phyloP scores from a whole-genome alignment of 1,139 yeast genomes.

The Suhomyces chickasaworum region DNA sequence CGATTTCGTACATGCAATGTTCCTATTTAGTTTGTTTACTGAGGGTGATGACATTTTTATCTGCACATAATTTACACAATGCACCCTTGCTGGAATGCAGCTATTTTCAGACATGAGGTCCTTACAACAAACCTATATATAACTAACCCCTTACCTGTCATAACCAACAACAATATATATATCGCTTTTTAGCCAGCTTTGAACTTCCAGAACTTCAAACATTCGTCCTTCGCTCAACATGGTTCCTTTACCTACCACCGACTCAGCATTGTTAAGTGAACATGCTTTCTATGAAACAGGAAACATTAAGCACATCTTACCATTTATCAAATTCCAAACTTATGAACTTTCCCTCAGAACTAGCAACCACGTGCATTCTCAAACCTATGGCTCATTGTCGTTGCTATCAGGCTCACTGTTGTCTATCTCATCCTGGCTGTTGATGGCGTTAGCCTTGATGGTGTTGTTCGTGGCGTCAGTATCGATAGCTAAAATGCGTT shows the following conservation, averaged over 20 bases:
- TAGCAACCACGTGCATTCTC: conserved; percentile 9
- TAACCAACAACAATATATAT: background rate
- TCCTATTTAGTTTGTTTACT: background rate
- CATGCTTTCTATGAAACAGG: conserved; percentile 35
- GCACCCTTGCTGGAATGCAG: background rate
- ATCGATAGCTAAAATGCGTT: background rate
- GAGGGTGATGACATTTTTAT: background rate
- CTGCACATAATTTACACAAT: background rate
- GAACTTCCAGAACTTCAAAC: background rate
- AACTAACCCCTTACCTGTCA: background rate
- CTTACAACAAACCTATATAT: background rate
- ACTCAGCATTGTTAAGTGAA: conserved; percentile 27
- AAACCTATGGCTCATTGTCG: background rate
- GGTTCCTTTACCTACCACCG: conserved; percentile 27
- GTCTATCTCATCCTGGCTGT: background rate
- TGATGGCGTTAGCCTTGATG: background rate
- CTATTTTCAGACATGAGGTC: background rate
- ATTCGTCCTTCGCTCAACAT: conserved; percentile 8
- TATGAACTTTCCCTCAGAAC: conserved; percentile 16
- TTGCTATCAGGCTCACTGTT: background rate
- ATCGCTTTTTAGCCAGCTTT: background rate
- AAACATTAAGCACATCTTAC: conserved; percentile 21
- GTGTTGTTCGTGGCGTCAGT: background rate
- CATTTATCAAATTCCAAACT: conserved; percentile 21
- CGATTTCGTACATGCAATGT: background rate